These are phyloP conservation scores for Potentilla sterilis DNA, from an alignment of 306 rosid genomes.

Conservation along the genomic window DNA sequence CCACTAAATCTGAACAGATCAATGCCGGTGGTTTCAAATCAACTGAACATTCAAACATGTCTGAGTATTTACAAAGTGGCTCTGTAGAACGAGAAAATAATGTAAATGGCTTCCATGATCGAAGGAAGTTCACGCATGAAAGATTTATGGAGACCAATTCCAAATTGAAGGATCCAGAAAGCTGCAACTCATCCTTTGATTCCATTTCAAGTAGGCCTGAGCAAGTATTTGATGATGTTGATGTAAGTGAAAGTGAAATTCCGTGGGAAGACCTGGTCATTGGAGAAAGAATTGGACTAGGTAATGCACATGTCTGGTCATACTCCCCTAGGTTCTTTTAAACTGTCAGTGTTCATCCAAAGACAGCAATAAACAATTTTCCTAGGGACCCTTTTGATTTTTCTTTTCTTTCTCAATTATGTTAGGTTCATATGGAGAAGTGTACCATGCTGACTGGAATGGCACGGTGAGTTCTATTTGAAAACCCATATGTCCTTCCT, in stretches of 20 bases:
- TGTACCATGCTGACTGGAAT: conserved; percentile 95
- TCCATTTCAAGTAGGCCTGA: conserved; percentile 55
- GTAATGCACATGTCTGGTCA: conserved; percentile 47
- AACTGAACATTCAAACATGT: conserved; percentile 37
- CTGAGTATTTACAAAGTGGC: conserved; percentile 34
- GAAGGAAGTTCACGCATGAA: conserved; percentile 54
- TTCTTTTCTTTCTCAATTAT: conserved; percentile 20
- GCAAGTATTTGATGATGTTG: conserved; percentile 82
- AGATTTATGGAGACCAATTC: conserved; percentile 59
- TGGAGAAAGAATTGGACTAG: conserved; percentile 97
- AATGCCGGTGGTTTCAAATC: conserved; percentile 42
- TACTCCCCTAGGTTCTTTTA: neutral
- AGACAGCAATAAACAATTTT: neutral
- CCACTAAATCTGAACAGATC: conserved; percentile 47
- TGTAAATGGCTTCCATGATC: conserved; percentile 43
- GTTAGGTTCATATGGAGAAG: conserved; percentile 98
- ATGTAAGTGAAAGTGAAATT: conserved; percentile 91
- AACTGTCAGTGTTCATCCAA: conserved; percentile 5
- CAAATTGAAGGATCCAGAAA: conserved; percentile 59
- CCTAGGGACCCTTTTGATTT: conserved; percentile 7
- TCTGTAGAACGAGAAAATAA: conserved; percentile 35
- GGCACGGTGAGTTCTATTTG: conserved; percentile 76
- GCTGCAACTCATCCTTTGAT: conserved; percentile 49
- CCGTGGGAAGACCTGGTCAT: conserved; percentile 90
- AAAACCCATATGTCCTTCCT: conserved; percentile 8